Evolutionary conservation across 1,284 basidiomycete species (phyloP), one percentile per base, ranked within the genome.

Genomic region (Spongiforma sp.): DNA sequence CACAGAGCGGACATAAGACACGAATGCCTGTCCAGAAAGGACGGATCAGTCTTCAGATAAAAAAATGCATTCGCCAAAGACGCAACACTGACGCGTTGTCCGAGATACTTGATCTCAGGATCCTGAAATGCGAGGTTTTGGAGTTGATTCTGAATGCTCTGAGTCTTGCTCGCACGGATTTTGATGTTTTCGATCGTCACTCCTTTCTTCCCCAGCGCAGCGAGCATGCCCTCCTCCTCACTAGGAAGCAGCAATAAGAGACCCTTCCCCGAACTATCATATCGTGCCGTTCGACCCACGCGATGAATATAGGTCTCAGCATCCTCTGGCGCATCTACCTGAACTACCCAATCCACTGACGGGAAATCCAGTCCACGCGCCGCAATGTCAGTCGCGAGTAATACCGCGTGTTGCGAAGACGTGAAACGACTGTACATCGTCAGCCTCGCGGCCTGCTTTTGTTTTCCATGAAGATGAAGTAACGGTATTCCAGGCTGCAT

Each of bases 241-340:
- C 90, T 95, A 2, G 97, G 96, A 68, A 91, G 80, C 17, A 99
- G 79, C 61, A 99, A 84, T 66, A 98, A 79, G 60, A 99, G 78
- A 0, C 89, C 91, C 75, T 96, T 95, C 2, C 98, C 98, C 46
- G 92, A 90, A 67, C 91, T 91, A 73, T 96, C 90, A 76, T 99
- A 99, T 56, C 97, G 84, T 41, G 97, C 98, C 12, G 97, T 99
- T 60, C 97, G 85, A 2, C 97, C 97, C 2, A 99, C 97, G 30
- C 97, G 90, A 77, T 99, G 97, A 56, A 99, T 95, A 77, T 99
- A 99, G 15, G 95, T 98, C 65, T 98, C 96, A n/a, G 92, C 94
- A 74, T 99, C 96, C 79, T 99, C 97, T 0, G 97, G 97, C 30
- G 93, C 95, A 77, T 99, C 97, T n/a, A 96, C 83, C 77, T 99